phyloP scores from a whole-genome alignment of 306 rosid genomes.

The Crotalaria pallida region DNA sequence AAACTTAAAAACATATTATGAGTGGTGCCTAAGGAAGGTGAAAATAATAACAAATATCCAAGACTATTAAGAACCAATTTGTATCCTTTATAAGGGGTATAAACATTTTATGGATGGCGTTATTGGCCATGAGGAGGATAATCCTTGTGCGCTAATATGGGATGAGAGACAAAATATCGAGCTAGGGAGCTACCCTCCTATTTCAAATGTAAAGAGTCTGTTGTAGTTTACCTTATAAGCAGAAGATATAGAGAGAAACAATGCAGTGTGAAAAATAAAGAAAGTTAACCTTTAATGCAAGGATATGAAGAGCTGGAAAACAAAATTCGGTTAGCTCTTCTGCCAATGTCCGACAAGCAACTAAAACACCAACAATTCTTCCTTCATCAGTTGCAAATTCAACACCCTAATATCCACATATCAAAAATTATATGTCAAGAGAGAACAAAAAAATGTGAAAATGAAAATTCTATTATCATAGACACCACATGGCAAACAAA shows the following conservation, averaged over 20 bases:
- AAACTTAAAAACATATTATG: too few relatives aligned
- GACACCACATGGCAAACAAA: too few relatives aligned
- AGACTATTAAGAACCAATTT: too few relatives aligned
- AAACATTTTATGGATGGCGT: too few relatives aligned
- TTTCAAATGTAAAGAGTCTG: slow-evolving; percentile 22
- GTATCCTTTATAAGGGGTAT: too few relatives aligned
- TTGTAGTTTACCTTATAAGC: slow-evolving; percentile 14
- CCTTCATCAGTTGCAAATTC: slow-evolving; percentile 88
- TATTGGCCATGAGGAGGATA: slow-evolving; percentile 99
- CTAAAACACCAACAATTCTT: slow-evolving; percentile 85
- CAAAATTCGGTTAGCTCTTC: slow-evolving; percentile 88
- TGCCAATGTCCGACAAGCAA: slow-evolving; percentile 96
- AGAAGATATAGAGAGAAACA: background rate
- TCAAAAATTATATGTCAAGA: background rate
- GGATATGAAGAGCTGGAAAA: slow-evolving; percentile 99
- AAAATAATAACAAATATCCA: too few relatives aligned
- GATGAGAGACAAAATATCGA: slow-evolving; percentile 87
- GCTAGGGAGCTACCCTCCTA: slow-evolving; percentile 99
- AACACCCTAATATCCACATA: slow-evolving; percentile 66
- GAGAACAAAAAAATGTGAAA: background rate
- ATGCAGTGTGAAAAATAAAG: background rate
- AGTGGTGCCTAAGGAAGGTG: too few relatives aligned
- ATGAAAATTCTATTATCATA: background rate
- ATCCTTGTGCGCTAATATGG: slow-evolving; percentile 95
- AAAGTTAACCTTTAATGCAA: slow-evolving; percentile 73